phyloP scores from a whole-genome alignment of 805 yeast genomes.

The Pichia paraexigua region DNA sequence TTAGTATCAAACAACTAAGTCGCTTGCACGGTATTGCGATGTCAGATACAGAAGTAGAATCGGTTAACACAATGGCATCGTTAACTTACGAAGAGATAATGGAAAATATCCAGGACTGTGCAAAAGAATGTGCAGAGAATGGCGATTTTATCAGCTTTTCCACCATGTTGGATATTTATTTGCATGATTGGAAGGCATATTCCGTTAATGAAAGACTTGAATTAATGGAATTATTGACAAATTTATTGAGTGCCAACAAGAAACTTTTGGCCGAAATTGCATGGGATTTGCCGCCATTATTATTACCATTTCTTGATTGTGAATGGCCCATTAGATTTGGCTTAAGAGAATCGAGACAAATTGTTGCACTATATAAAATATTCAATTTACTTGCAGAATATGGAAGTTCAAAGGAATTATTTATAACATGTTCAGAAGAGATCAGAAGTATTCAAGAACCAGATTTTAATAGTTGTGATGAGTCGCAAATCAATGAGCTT shows the following conservation, averaged over 20 bases:
- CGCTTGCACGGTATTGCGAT: background rate
- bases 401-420: conserved; percentile 78
- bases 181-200: conserved; percentile 41
- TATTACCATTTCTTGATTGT: conserved; percentile 45
- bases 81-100: conserved; percentile 4
- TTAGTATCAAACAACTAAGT: background rate
- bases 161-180: conserved; percentile 59
- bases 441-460: conserved; percentile 31
- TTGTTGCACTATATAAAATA: conserved; percentile 32
- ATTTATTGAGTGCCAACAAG: conserved; percentile 37
- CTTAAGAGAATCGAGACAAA: conserved; percentile 34
- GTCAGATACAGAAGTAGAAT: conserved; percentile 14
- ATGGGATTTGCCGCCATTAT: conserved; percentile 81
- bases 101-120: conserved; percentile 18
- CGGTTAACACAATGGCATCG: conserved; percentile 9
- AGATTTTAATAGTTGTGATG: background rate
- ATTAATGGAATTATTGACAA: conserved; percentile 40
- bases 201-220: conserved; percentile 40
- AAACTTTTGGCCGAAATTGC: conserved; percentile 61
- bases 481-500: background rate
- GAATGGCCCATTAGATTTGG: conserved; percentile 26
- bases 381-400: conserved; percentile 56
- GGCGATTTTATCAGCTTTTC: conserved; percentile 63
- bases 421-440: conserved; percentile 63
- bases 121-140: conserved; percentile 30